Percentiles rank a stretch among this genome's conserved stretches.
Conservation (phyloP, 176 grass and related monocot species). For the Tillandsia fasciculata region DNA sequence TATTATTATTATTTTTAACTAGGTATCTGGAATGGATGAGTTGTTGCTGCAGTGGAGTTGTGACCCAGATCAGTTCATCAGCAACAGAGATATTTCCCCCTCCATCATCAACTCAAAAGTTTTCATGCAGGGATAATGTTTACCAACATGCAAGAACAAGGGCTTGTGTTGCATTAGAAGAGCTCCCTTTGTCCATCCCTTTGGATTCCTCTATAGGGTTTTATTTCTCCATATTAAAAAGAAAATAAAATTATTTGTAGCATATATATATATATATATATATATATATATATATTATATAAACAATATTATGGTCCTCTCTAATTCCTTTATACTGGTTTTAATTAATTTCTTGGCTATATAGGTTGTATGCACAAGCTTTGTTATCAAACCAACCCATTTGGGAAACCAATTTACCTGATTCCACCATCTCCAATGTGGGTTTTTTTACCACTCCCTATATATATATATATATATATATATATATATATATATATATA, state of each 20-base stretch:
- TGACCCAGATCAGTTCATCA: constrained; percentile 20
- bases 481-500: not conserved
- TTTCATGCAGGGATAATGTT: constrained; percentile 28
- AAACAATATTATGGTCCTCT: constrained; percentile 4
- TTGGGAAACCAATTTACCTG: constrained; percentile 45
- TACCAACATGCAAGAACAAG: constrained; percentile 19
- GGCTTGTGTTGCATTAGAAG: constrained; percentile 27
- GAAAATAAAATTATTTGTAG: not conserved
- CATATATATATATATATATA: not conserved
- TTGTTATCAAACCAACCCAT: constrained; percentile 64
- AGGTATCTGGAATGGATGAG: constrained; percentile 75
- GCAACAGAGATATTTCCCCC: constrained; percentile 1
- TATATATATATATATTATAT: not conserved
- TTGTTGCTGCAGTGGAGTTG: constrained; percentile 53
- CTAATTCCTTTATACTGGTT: constrained; percentile 3
- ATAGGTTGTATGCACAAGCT: constrained; percentile 60
- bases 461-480: too few relatives aligned
- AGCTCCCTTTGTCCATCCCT: constrained; percentile 53
- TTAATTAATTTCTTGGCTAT: not conserved
- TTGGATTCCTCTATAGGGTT: constrained; percentile 59
- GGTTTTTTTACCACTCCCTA: not conserved
- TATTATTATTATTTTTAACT: not conserved
- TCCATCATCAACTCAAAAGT: constrained; percentile 4
- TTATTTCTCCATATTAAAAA: constrained; percentile 4
- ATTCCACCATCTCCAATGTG: constrained; percentile 8